A percentile compares a stretch with the other conserved stretches of the same genome.
Conservation (phyloP, 169 alveolate genomes). For the Plasmodium adleri region DNA sequence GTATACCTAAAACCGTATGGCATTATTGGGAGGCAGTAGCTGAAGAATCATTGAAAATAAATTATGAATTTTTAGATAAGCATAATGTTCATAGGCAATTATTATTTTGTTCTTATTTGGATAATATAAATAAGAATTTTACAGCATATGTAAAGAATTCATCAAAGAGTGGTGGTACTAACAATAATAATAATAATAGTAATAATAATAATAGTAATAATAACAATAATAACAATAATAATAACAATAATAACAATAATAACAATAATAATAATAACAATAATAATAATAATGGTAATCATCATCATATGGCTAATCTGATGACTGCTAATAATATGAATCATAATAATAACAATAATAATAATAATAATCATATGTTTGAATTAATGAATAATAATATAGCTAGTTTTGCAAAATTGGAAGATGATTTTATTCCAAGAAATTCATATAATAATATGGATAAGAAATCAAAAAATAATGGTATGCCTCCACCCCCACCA, state of each 20-base stretch:
- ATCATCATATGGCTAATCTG: neutral
- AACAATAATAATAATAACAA: neutral
- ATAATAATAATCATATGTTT: constrained; percentile 3
- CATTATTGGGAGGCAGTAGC: constrained; percentile 84
- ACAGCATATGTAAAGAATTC: constrained; percentile 33
- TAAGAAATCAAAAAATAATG: neutral
- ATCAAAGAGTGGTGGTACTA: constrained; percentile 6
- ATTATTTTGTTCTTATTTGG: constrained; percentile 39
- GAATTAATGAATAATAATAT: neutral
- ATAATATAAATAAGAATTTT: constrained; percentile 42
- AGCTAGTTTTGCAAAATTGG: neutral
- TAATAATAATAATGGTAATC: neutral
- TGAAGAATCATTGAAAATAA: constrained; percentile 76
- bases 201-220: neutral
- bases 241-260: neutral
- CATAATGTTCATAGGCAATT: constrained; percentile 40
- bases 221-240: neutral
- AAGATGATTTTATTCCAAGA: neutral
- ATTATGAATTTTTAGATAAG: constrained; percentile 73
- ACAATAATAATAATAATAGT: neutral
- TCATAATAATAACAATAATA: neutral
- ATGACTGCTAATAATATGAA: neutral
- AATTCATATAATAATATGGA: neutral
- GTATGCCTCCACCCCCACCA: neutral
- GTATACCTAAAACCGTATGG: constrained; percentile 83